phyloP scores from a whole-genome alignment of 2,329 filamentous ascomycete genomes.

The Metarhizium album region DNA sequence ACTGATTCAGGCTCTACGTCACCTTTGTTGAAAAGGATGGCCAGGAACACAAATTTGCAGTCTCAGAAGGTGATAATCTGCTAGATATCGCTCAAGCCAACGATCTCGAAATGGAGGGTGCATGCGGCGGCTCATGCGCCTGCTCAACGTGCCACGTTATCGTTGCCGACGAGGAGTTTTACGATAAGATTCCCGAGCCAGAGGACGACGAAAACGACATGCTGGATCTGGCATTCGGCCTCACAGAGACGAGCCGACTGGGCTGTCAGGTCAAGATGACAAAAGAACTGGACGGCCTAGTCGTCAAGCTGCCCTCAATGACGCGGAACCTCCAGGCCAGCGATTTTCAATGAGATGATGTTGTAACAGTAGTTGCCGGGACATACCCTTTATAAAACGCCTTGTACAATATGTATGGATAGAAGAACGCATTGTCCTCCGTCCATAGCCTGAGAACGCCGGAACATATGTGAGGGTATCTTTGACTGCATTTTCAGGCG shows the following conservation, averaged over 20 bases:
- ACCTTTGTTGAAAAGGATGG: slow-evolving; percentile 93
- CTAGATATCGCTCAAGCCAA: slow-evolving; percentile 90
- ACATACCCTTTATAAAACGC: neutral
- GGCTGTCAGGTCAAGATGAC: slow-evolving; percentile 90
- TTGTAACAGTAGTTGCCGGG: neutral
- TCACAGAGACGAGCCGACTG: slow-evolving; percentile 74
- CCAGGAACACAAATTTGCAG: slow-evolving; percentile 62
- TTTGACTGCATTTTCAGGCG: slow-evolving; percentile 8
- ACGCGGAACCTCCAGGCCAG: slow-evolving; percentile 92
- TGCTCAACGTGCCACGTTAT: slow-evolving; percentile 92
- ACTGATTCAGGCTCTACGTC: slow-evolving; percentile 56
- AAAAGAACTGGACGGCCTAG: slow-evolving; percentile 77
- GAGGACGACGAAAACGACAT: slow-evolving; percentile 81
- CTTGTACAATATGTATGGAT: slow-evolving; percentile 5
- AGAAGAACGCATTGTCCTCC: neutral
- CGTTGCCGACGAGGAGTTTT: slow-evolving; percentile 60
- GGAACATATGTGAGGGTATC: slow-evolving; percentile 6
- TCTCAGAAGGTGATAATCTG: slow-evolving; percentile 80
- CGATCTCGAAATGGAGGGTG: slow-evolving; percentile 97
- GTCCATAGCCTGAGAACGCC: neutral
- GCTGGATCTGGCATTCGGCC: slow-evolving; percentile 80
- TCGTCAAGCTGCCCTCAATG: slow-evolving; percentile 81
- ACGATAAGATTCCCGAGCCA: slow-evolving; percentile 68
- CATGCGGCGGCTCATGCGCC: slow-evolving; percentile 87
- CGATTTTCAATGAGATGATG: slow-evolving; percentile 52